These are phyloP conservation scores for Globisporangium emineosum DNA, from an alignment of 352 stramenopile genomes.

Conservation along the genomic window DNA sequence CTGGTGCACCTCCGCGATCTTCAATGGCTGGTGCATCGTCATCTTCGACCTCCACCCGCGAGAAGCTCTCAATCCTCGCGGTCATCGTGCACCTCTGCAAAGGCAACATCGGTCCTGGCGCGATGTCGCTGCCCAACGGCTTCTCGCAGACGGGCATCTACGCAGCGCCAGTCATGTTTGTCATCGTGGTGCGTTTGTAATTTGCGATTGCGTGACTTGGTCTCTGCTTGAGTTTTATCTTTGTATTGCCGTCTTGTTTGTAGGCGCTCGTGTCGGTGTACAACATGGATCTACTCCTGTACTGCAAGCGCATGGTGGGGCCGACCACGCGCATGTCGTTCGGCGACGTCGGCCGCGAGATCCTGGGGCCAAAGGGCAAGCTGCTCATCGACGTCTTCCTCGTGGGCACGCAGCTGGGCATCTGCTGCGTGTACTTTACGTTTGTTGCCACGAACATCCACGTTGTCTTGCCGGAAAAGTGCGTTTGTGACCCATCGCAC, in stretches of 20 bases:
- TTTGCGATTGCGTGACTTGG: neutral
- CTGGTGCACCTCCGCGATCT: neutral
- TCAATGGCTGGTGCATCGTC: neutral
- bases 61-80: conserved; percentile 53
- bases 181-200: conserved; percentile 39
- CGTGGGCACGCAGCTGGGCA: conserved; percentile 72
- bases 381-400: conserved; percentile 76
- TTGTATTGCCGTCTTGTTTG: neutral
- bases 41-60: conserved; percentile 1
- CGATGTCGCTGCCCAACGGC: conserved; percentile 74
- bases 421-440: conserved; percentile 85
- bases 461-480: conserved; percentile 63
- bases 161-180: conserved; percentile 55
- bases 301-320: conserved; percentile 61
- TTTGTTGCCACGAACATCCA: conserved; percentile 84
- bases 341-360: conserved; percentile 61
- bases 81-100: conserved; percentile 73
- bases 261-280: conserved; percentile 75
- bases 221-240: neutral
- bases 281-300: conserved; percentile 79
- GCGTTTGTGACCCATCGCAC: too few species aligned
- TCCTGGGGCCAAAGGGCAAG: conserved; percentile 60
- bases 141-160: conserved; percentile 76
- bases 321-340: conserved; percentile 61
- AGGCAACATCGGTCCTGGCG: conserved; percentile 72